Evolutionary conservation across 345 rosid genomes (phyloP), one percentile per base, ranked within the genome.

Genomic region (Citropsis articulata): DNA sequence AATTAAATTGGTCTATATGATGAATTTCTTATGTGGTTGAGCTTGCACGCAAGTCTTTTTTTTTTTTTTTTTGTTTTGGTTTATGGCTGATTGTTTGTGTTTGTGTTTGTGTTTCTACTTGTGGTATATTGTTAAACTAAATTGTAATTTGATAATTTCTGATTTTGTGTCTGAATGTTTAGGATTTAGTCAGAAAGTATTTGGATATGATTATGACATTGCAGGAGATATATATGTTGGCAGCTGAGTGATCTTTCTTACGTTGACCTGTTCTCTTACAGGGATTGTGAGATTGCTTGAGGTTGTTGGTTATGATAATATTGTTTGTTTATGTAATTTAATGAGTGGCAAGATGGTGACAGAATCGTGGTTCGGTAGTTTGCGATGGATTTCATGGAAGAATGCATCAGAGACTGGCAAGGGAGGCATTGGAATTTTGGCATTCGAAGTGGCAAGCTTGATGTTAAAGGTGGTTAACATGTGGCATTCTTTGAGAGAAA

Each of bases 401-500:
- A 82, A 75, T 61, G 61, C 77, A 12, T 63, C 80, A 0, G 90
- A 85, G 76, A 71, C 81, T 12, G 85, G 79, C 7, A 87, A 86
- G 83, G 88, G 78, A 59, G 81, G 40, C 10, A 79, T 89, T 50
- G 96, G 92, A 62, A 85, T 90, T 56, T 78, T 91, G 81, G 89
- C 96, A 36, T 90, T 80, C 79, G 93, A 90, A 80, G 89, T 90
- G 63, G 86, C 86, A 21, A 70, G 86, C 66, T 83, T 90, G 83
- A 87, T 90, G 93, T 87, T 85, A 25, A 85, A 84, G 80, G 79
- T 90, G 28, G 84, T 83, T 59, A 83, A 74, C 77, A 78, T 91
- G 57, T 91, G 96, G 93, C 86, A 82, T 70, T 84, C 61, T 61
- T 83, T 86, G 81, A 81, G 81, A 62, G 91, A 90, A 2, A 71